Base-by-base conservation (phyloP, 129 eudicot genomes). In the Tanacetum coccineum region DNA sequence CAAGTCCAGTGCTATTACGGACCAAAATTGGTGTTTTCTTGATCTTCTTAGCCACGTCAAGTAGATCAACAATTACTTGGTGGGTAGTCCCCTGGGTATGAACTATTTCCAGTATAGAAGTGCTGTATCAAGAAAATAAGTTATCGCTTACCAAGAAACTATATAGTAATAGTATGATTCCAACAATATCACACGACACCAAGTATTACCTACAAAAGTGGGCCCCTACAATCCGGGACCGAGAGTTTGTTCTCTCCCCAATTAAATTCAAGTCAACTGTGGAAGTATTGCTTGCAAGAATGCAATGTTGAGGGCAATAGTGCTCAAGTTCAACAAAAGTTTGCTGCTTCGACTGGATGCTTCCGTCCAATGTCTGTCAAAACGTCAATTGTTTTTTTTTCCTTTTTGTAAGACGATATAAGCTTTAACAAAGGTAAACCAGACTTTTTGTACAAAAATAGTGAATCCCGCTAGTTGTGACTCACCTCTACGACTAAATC, bases 401-500 rank as follows among this genome's bases (percentile, higher is more conserved):
- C 53, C 53, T 48, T n/a, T 12, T 48, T 48, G 13, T 3, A 13
- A 48, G 14, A 48, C 40, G 9, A 32, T 32, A 32, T 32, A 32
- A 32, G 40, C 40, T 32, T 32, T 32, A 32, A 32, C 40, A 32
- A 32, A 32, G 40, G 40, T 32, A 32, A 5, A 32, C 40, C 40
- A 32, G 1, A 32, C 40, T 32, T 32, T 28, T 32, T 32, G 9
- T 32, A 62, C 18, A 14, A 30, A 36, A 7, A 13, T 2, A n/a
- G 6, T 17, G 12, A 6, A 6, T 46, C 3, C 36, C 5, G 40
- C 9, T 32, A 5, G 40, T 32, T 32, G 9, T 0, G 22, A 22
- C 39, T 13, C 32, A 82, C 92, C 82, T 86, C 92, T 62, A 86
- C 70, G 61, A 80, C 88, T 59, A 86, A 63, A 63, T 86, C 92